Conservation (phyloP, 2,329 filamentous ascomycete genomes). For the Blastomyces silverae region DNA sequence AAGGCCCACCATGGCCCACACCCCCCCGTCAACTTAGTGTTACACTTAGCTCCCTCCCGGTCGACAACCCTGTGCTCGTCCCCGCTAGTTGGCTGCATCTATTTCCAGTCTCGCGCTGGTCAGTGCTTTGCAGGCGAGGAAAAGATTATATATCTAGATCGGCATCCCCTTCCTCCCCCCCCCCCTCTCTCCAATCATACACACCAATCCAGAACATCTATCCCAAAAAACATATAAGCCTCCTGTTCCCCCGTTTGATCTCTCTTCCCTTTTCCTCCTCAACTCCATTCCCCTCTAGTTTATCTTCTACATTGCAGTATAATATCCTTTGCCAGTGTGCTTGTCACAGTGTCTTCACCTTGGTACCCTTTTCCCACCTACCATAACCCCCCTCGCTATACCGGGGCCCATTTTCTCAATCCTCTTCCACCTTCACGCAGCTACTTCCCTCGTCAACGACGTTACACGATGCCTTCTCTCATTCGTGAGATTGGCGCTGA, state of each 20-base stretch:
- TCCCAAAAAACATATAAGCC: constrained; percentile 9
- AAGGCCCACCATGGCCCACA: constrained; percentile 4
- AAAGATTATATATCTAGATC: constrained; percentile 11
- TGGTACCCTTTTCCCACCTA: background rate
- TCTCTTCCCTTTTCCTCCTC: background rate
- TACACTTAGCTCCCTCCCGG: background rate
- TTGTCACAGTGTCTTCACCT: constrained; percentile 8
- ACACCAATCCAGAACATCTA: constrained; percentile 8
- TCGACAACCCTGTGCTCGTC: background rate
- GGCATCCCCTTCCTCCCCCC: background rate
- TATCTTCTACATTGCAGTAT: background rate
- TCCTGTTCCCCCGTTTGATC: background rate
- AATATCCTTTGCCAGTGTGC: background rate
- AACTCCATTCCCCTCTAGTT: background rate
- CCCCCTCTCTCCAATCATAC: constrained; percentile 11
- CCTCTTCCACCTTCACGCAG: background rate
- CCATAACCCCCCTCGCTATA: constrained; percentile 1
- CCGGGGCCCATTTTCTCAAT: background rate
- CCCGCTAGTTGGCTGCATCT: background rate
- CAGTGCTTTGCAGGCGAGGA: background rate
- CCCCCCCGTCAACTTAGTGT: background rate
- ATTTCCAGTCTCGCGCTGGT: background rate
- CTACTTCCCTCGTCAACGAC: constrained; percentile 11
- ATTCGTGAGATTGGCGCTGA: constrained; percentile 22
- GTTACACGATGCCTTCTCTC: constrained; percentile 46